phyloP scores from a whole-genome alignment of 1,284 basidiomycete species.

The Ustilago vetiveriae region DNA sequence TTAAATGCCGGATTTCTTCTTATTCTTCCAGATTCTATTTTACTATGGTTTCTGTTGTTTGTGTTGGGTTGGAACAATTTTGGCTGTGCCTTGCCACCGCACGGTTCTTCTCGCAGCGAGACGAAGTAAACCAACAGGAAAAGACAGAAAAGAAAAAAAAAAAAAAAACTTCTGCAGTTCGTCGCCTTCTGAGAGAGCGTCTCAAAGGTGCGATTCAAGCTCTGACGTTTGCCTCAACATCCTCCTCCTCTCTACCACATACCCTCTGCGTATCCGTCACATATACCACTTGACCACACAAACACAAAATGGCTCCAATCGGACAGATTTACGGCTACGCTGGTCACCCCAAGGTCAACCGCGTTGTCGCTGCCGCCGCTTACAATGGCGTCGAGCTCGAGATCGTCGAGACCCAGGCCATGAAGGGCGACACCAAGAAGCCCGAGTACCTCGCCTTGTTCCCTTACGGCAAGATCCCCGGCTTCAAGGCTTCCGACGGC shows the following conservation, averaged over 20 bases:
- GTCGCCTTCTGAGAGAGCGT: not conserved
- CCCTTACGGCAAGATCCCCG: conserved; percentile 73
- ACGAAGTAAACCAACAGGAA: too few species aligned
- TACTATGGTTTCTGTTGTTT: not conserved
- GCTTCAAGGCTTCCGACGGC: conserved; percentile 80
- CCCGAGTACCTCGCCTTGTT: conserved; percentile 63
- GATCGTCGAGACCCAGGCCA: conserved; percentile 46
- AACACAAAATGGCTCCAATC: conserved; percentile 60
- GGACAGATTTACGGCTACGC: conserved; percentile 62
- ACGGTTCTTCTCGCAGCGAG: not conserved
- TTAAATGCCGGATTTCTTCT: too few species aligned
- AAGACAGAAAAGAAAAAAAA: too few species aligned
- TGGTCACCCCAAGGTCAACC: conserved; percentile 49
- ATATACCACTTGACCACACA: conserved; percentile 4
- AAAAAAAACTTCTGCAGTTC: not conserved
- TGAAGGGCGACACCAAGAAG: conserved; percentile 53
- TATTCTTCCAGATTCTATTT: conserved; percentile 2
- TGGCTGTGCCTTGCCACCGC: conserved; percentile 1
- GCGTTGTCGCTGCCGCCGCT: conserved; percentile 59
- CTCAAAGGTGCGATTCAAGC: not conserved
- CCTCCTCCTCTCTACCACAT: too few species aligned
- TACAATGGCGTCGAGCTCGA: conserved; percentile 63
- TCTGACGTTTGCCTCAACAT: too few species aligned
- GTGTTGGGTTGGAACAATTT: conserved; percentile 1
- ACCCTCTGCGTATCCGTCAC: conserved; percentile 20